These are phyloP conservation scores for Geranium rotundifolium DNA, from an alignment of 345 rosid species.

Conservation along the genomic window DNA sequence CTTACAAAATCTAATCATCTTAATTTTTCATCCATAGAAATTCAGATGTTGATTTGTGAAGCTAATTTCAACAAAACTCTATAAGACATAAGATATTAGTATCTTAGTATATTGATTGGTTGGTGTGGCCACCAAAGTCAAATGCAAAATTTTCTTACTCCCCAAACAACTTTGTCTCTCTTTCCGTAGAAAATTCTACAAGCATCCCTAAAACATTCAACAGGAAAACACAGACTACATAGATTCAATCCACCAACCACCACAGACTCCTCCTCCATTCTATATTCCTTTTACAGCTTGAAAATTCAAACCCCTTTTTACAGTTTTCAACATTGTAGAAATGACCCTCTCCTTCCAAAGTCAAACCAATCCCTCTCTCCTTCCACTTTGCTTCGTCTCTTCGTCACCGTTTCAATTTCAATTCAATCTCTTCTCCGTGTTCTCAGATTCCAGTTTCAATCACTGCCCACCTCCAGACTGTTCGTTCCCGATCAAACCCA, in stretches of 20 bases:
- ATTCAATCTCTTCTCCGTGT: neutral
- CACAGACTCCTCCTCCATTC: neutral
- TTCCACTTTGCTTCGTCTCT: neutral
- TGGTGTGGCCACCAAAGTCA: too few species aligned
- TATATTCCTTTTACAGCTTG: neutral
- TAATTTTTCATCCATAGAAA: neutral
- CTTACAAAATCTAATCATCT: neutral
- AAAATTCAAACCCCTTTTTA: neutral
- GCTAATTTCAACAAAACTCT: too few species aligned
- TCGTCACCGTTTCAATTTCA: neutral
- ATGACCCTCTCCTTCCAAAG: neutral
- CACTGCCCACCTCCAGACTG: neutral
- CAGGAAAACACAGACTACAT: too few species aligned
- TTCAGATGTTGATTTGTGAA: neutral
- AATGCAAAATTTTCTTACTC: too few species aligned
- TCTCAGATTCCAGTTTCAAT: neutral
- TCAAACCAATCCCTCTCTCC: neutral
- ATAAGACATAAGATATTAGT: too few species aligned
- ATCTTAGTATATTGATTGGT: too few species aligned
- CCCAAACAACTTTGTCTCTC: too few species aligned
- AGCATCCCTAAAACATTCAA: too few species aligned
- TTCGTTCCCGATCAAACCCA: neutral
- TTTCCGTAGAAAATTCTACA: too few species aligned
- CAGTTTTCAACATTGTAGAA: neutral
- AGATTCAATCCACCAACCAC: neutral